A percentile compares a stretch with the other conserved stretches of the same genome.
Conservation (phyloP, 768 basidiomycete genomes). For the Boletus reticuloceps region DNA sequence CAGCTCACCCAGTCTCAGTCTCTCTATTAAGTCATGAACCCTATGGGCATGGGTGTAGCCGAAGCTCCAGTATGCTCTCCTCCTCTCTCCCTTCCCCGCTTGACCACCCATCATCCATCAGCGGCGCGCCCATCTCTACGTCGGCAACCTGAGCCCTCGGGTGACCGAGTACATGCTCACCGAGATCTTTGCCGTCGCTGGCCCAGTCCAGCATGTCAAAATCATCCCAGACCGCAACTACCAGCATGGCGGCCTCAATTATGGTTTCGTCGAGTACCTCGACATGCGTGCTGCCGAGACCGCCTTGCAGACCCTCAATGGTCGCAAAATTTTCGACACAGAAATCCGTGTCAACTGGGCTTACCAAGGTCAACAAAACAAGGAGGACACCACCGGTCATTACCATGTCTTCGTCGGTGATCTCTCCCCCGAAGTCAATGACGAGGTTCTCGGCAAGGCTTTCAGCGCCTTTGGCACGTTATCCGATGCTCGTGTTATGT, state of each 20-base stretch:
- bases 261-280: conserved; percentile 98
- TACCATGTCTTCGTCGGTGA: conserved; percentile 99
- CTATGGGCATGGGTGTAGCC: conserved; percentile 69
- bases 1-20: conserved; percentile 20
- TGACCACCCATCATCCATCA: conserved; percentile 31
- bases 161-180: conserved; percentile 99
- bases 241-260: conserved; percentile 98
- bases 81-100: background rate
- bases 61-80: conserved; percentile 69
- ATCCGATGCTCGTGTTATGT: conserved; percentile 98
- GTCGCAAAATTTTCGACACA: conserved; percentile 99
- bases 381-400: conserved; percentile 97
- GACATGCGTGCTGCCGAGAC: conserved; percentile 99
- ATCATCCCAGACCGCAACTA: conserved; percentile 99
- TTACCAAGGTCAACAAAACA: conserved; percentile 96
- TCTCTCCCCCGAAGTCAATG: conserved; percentile 97
- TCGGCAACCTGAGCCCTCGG: conserved; percentile 95
- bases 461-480: conserved; percentile 96
- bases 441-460: conserved; percentile 93
- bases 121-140: conserved; percentile 96
- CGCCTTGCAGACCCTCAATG: conserved; percentile 96
- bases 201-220: conserved; percentile 98
- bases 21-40: conserved; percentile 63
- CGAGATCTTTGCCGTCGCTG: conserved; percentile 95
- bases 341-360: conserved; percentile 99